phyloP scores from a whole-genome alignment of 1,284 basidiomycete species.

The Afroboletus lepidellus region DNA sequence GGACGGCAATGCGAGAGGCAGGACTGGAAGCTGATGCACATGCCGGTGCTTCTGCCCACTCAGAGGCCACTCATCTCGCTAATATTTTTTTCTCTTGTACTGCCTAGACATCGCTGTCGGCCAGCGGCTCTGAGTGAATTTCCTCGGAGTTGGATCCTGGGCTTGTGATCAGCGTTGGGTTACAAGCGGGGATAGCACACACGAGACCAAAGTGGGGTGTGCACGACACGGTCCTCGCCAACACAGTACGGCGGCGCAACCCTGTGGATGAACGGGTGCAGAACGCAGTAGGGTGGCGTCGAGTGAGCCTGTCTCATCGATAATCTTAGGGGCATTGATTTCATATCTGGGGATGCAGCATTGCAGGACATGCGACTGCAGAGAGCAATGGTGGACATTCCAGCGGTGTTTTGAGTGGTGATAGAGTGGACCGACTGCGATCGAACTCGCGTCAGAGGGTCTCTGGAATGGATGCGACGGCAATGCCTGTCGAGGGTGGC shows the following conservation, averaged over 20 bases:
- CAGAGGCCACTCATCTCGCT: slow-evolving; percentile 29
- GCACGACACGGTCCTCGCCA: not conserved
- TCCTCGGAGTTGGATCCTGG: slow-evolving; percentile 27
- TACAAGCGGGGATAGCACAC: slow-evolving; percentile 5
- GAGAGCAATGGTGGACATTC: slow-evolving; percentile 9
- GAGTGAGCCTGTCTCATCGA: slow-evolving; percentile 16
- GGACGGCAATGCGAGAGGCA: slow-evolving; percentile 26
- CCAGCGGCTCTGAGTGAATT: slow-evolving; percentile 1
- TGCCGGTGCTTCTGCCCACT: slow-evolving; percentile 31
- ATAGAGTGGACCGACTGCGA: slow-evolving; percentile 21
- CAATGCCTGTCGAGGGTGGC: slow-evolving; percentile 12
- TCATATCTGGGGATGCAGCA: slow-evolving; percentile 28
- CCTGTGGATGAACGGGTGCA: slow-evolving; percentile 15
- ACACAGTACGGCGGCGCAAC: slow-evolving; percentile 1
- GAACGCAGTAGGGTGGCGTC: slow-evolving; percentile 9
- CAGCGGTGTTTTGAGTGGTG: slow-evolving; percentile 16
- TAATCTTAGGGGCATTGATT: slow-evolving; percentile 26
- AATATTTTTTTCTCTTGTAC: slow-evolving; percentile 12
- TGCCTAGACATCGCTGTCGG: slow-evolving; percentile 12
- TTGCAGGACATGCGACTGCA: slow-evolving; percentile 14
- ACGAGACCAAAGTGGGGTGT: not conserved
- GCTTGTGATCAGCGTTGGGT: not conserved
- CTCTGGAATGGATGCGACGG: slow-evolving; percentile 15
- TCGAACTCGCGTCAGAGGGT: slow-evolving; percentile 6
- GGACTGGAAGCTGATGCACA: slow-evolving; percentile 31